Evolutionary conservation across 495 filamentous ascomycete genomes (phyloP), one percentile per base, ranked within the genome.

Genomic region (Penicillium argentinense): DNA sequence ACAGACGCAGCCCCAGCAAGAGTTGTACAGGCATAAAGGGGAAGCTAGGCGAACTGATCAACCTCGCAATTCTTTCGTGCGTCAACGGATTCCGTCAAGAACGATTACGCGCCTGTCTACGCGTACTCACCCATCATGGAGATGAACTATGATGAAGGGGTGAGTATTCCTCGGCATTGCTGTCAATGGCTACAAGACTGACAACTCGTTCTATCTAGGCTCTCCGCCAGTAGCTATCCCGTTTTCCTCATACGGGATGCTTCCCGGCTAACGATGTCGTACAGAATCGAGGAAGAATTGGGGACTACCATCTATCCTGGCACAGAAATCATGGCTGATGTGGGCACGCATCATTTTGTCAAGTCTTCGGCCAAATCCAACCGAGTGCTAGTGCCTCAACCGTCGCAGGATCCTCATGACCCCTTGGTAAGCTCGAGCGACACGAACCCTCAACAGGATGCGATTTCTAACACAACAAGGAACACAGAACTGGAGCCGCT

Each of bases 271-370:
- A 36, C 11, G 2, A 36, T 19, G 11, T 38, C 11, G 11, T 13
- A 14, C 42, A 67, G 60, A 21, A 51, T 67, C 32, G 74, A 78
- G 57, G 53, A 67, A 37, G 73, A 78, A 67, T 69, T 84, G 39
- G 60, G 77, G 16, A 72, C 69, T 22, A 72, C 77, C 47, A 79
- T 85, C 39, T 70, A 80, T 28, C 81, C 81, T 0, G 81, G 81
- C 3, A 84, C 81, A 12, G 81, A 84, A 63, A 74, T 83, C 60
- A 84, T 83, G 81, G 60, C 67, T 32, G 77, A 80, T 57, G 70
- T 82, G 29, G 81, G 80, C 22, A 60, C 61, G 1, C 80, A 82
- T 63, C 80, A 82, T 58, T 84, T 85, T 52, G 76, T 82, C 58
- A 80, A 81, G 59, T 68, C 68, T 11, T 62, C 64, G 2, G 42